Evolutionary conservation across 1,284 basidiomycete species (phyloP).

Genomic region (Pseudozyma pruni): DNA sequence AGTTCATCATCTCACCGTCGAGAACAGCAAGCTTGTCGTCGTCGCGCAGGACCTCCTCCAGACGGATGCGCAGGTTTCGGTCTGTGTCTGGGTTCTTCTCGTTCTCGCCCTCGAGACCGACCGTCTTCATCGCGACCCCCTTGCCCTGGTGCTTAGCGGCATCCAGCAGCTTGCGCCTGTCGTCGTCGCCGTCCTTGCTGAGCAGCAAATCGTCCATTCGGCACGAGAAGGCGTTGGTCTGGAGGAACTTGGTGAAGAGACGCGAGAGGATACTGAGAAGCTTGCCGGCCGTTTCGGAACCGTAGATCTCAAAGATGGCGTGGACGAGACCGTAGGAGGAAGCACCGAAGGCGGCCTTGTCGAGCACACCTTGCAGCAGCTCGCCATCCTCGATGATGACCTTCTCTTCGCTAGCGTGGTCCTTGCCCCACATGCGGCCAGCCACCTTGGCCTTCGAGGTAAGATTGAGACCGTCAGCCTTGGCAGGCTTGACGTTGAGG

Average conservation of each 20-base stretch:
- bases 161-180: slow-evolving; percentile 77
- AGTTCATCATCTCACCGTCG: slow-evolving; percentile 80
- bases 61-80: slow-evolving; percentile 70
- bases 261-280: slow-evolving; percentile 92
- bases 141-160: slow-evolving; percentile 80
- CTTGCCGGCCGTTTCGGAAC: slow-evolving; percentile 86
- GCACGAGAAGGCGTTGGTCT: slow-evolving; percentile 97
- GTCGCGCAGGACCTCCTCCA: slow-evolving; percentile 95
- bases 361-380: slow-evolving; percentile 88
- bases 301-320: slow-evolving; percentile 98
- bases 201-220: slow-evolving; percentile 97
- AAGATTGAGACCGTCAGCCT: slow-evolving; percentile 85
- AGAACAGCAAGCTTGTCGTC: slow-evolving; percentile 97
- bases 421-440: slow-evolving; percentile 78
- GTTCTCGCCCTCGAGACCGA: slow-evolving; percentile 70
- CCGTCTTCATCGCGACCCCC: slow-evolving; percentile 79
- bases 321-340: slow-evolving; percentile 96
- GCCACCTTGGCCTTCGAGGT: slow-evolving; percentile 86
- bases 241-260: slow-evolving; percentile 95
- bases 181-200: slow-evolving; percentile 81
- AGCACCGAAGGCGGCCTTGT: slow-evolving; percentile 98
- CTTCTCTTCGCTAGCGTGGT: slow-evolving; percentile 77
- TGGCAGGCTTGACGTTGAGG: slow-evolving; percentile 84
- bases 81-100: slow-evolving; percentile 68
- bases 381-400: slow-evolving; percentile 94